phyloP scores from a whole-genome alignment of 305 asterid species.

The Fraxinus floribunda region DNA sequence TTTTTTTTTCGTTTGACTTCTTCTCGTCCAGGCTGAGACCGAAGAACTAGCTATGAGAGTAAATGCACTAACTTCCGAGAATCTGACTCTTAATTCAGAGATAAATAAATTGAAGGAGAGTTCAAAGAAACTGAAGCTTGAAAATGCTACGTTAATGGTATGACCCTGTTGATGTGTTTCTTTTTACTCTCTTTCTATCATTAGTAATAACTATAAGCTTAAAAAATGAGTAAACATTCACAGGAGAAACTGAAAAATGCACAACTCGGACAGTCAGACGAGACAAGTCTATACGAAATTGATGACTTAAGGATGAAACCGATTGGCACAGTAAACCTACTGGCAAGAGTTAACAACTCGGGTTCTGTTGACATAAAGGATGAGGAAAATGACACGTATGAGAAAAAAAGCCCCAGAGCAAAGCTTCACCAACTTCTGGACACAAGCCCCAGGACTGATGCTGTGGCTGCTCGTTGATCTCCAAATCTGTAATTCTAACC shows the following conservation, averaged over 20 bases:
- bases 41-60: conserved; percentile 81
- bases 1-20: not conserved
- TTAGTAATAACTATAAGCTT: not conserved
- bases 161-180: not conserved
- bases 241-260: conserved; percentile 65
- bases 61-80: conserved; percentile 63
- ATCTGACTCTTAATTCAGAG: conserved; percentile 69
- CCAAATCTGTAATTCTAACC: not conserved
- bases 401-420: conserved; percentile 46
- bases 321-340: conserved; percentile 72
- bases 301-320: conserved; percentile 53
- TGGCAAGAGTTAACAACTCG: conserved; percentile 70
- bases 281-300: conserved; percentile 30
- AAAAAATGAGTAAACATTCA: conserved; percentile 2
- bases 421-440: conserved; percentile 77
- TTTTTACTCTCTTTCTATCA: not conserved
- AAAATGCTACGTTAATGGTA: conserved; percentile 69
- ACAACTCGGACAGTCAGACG: conserved; percentile 37
- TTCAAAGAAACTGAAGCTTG: conserved; percentile 68
- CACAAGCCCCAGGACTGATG: conserved; percentile 56
- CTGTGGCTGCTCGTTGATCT: conserved; percentile 77
- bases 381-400: conserved; percentile 49
- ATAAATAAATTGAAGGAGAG: conserved; percentile 51
- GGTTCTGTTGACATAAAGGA: conserved; percentile 37
- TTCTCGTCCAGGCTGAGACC: conserved; percentile 68